Percentiles rank a stretch among this genome's conserved stretches.
phyloP scores from a whole-genome alignment of 2,329 filamentous ascomycete genomes.

The Arthrobotrys entomopaga region DNA sequence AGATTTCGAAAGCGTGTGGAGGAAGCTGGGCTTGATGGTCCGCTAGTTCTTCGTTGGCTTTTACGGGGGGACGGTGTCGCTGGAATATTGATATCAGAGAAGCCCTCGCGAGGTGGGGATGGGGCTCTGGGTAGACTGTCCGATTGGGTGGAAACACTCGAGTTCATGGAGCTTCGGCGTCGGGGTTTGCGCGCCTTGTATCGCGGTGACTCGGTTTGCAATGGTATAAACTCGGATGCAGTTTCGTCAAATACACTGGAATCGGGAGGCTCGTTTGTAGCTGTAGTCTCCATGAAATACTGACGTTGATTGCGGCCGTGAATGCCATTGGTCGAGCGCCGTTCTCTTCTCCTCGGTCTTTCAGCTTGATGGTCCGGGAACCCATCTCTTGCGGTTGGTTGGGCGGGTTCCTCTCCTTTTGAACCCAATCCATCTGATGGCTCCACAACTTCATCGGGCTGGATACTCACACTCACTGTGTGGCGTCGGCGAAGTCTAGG shows the following conservation, averaged over 20 bases:
- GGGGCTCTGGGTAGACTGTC: conserved; percentile 36
- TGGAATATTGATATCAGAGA: background rate
- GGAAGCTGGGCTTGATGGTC: conserved; percentile 34
- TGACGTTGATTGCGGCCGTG: conserved; percentile 29
- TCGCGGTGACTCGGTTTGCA: conserved; percentile 32
- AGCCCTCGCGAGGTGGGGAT: conserved; percentile 20
- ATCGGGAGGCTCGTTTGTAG: conserved; percentile 41
- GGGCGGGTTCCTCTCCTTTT: conserved; percentile 20
- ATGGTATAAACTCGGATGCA: conserved; percentile 29
- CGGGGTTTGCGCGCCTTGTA: conserved; percentile 28
- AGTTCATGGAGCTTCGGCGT: conserved; percentile 46
- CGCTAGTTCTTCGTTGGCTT: conserved; percentile 28
- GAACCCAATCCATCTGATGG: conserved; percentile 21
- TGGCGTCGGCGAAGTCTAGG: conserved; percentile 7
- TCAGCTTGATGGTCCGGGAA: conserved; percentile 21
- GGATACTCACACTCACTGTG: conserved; percentile 27
- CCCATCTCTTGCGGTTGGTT: conserved; percentile 7
- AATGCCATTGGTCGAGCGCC: conserved; percentile 36
- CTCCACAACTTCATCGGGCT: conserved; percentile 52
- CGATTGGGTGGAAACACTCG: conserved; percentile 25
- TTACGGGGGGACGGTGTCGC: conserved; percentile 33
- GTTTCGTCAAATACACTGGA: conserved; percentile 46
- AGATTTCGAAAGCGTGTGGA: conserved; percentile 46
- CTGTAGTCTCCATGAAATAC: conserved; percentile 55
- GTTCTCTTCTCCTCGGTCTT: conserved; percentile 17